A percentile compares a stretch with the other conserved stretches of the same genome.
phyloP scores from a whole-genome alignment of 371 early-diverging fungal species.

The Mortierella sp. region DNA sequence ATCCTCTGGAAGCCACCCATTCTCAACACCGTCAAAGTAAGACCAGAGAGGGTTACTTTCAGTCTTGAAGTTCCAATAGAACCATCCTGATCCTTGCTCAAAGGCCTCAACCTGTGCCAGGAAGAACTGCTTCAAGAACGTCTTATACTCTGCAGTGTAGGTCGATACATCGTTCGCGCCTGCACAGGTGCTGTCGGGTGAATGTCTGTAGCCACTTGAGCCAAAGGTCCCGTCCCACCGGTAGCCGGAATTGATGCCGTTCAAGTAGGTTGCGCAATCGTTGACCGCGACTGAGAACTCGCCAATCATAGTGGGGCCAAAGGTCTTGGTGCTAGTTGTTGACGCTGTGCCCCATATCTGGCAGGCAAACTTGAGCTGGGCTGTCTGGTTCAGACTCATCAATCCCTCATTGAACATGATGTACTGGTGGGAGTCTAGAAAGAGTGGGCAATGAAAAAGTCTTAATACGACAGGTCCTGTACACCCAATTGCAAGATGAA shows the following conservation, averaged over 20 bases:
- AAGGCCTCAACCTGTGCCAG: slow-evolving; percentile 65
- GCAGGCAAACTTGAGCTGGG: slow-evolving; percentile 38
- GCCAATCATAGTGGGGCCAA: slow-evolving; percentile 76
- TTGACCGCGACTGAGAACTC: slow-evolving; percentile 80
- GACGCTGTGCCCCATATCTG: slow-evolving; percentile 20
- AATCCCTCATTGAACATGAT: slow-evolving; percentile 42
- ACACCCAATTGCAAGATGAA: neutral
- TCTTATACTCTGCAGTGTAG: slow-evolving; percentile 23
- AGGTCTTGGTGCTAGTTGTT: slow-evolving; percentile 11
- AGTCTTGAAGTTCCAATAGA: slow-evolving; percentile 71
- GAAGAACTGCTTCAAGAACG: slow-evolving; percentile 48
- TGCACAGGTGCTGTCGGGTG: slow-evolving; percentile 62
- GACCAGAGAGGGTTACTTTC: slow-evolving; percentile 60
- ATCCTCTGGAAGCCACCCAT: slow-evolving; percentile 59
- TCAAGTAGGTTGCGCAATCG: slow-evolving; percentile 78
- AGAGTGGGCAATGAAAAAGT: neutral
- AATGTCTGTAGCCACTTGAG: slow-evolving; percentile 63
- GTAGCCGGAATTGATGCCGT: slow-evolving; percentile 71
- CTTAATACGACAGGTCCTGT: no score
- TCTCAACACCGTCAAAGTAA: slow-evolving; percentile 43
- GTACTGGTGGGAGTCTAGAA: slow-evolving; percentile 63
- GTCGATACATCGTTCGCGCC: slow-evolving; percentile 50
- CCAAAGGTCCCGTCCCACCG: slow-evolving; percentile 76
- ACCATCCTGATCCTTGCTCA: slow-evolving; percentile 67
- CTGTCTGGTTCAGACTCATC: slow-evolving; percentile 20